Percentiles rank a stretch among this genome's conserved stretches.
phyloP scores from a whole-genome alignment of 495 filamentous ascomycete species.

The Parathielavia hyrcaniae region DNA sequence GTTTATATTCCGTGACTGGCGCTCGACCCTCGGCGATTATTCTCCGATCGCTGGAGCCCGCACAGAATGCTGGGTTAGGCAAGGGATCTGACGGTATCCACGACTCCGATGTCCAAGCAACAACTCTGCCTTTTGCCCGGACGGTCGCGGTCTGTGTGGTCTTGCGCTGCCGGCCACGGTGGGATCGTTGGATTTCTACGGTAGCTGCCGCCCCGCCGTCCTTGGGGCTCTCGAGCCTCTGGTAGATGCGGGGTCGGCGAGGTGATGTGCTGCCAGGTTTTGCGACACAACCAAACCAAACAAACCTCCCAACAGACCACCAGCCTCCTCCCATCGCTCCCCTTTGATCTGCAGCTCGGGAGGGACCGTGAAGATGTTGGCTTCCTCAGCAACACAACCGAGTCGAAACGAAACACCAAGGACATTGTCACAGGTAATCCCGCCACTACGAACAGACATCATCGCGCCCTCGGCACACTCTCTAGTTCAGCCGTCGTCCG shows the following conservation, averaged over 20 bases:
- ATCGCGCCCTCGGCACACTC: no score
- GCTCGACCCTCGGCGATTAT: no score
- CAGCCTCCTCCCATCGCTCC: not conserved
- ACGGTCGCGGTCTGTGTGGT: not conserved
- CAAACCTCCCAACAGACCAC: no score
- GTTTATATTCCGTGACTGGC: not conserved
- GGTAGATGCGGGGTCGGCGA: slow-evolving; percentile 24
- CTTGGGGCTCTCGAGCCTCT: slow-evolving; percentile 26
- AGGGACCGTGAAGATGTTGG: not conserved
- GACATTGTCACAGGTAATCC: not conserved
- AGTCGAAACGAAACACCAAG: not conserved
- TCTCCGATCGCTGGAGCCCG: no score
- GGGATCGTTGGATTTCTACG: not conserved
- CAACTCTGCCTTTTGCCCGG: not conserved
- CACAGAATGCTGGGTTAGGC: not conserved
- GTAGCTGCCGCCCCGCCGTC: not conserved
- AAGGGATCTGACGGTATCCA: not conserved
- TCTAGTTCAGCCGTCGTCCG: no score
- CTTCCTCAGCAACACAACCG: not conserved
- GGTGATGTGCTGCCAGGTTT: not conserved
- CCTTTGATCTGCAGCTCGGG: not conserved
- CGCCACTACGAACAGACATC: not conserved
- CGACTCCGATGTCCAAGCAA: not conserved
- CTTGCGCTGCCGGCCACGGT: not conserved
- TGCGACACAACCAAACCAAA: not conserved